Conservation (phyloP, 768 basidiomycete genomes). For the Butyriboletus loyo region DNA sequence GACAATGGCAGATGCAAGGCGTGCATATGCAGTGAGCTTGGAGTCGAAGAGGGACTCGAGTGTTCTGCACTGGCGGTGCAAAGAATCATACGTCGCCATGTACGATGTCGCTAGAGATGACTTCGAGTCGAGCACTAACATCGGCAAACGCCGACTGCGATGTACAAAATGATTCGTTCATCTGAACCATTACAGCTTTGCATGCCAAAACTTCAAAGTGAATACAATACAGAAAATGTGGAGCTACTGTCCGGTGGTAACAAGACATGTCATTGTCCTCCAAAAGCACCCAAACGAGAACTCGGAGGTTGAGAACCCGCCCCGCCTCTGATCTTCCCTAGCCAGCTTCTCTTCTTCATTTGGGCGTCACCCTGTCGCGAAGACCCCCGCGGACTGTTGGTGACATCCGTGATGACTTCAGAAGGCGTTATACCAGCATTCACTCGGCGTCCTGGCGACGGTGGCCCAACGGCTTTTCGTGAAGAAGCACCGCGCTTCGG, state of each 20-base stretch:
- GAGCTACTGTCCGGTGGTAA: conserved; percentile 10
- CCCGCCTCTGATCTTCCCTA: conserved; percentile 63
- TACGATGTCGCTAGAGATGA: too few relatives aligned
- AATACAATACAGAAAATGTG: conserved; percentile 18
- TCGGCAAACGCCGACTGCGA: conserved; percentile 21
- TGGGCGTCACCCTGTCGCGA: conserved; percentile 22
- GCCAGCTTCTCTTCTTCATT: conserved; percentile 60
- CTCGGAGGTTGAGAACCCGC: conserved; percentile 16
- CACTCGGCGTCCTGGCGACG: conserved; percentile 49
- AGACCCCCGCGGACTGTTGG: conserved; percentile 55
- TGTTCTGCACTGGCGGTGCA: conserved; percentile 89
- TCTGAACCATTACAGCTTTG: not conserved
- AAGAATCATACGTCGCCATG: conserved; percentile 83
- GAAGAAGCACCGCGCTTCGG: conserved; percentile 54
- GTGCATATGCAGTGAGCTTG: conserved; percentile 88
- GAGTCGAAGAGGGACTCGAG: conserved; percentile 90
- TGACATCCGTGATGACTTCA: conserved; percentile 52
- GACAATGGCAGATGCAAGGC: conserved; percentile 69
- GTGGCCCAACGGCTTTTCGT: conserved; percentile 30
- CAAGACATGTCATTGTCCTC: conserved; percentile 24
- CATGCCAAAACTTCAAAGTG: conserved; percentile 1
- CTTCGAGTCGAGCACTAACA: not conserved
- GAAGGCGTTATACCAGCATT: conserved; percentile 39
- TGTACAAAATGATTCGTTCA: not conserved
- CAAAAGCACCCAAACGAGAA: conserved; percentile 20